phyloP scores from a whole-genome alignment of 495 filamentous ascomycete genomes.

The Penicillium bovifimosum region DNA sequence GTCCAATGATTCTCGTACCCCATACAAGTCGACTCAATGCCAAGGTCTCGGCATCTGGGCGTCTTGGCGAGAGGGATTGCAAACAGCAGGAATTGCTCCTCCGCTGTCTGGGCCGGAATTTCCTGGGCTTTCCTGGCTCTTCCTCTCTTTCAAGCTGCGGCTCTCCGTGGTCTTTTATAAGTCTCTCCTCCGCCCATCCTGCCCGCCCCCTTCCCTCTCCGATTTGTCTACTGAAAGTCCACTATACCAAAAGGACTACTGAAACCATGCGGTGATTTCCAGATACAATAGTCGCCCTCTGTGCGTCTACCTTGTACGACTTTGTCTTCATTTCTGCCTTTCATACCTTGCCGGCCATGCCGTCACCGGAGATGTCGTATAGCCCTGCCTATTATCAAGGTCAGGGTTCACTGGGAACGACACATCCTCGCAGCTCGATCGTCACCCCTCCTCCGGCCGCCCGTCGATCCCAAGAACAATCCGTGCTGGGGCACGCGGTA shows the following conservation, averaged over 20 bases:
- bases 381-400: conserved; percentile 37
- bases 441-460: conserved; percentile 20
- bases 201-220: conserved; percentile 7
- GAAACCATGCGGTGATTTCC: conserved; percentile 38
- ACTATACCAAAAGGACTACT: conserved; percentile 13
- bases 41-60: conserved; percentile 45
- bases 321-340: conserved; percentile 11
- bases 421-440: conserved; percentile 17
- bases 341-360: conserved; percentile 24
- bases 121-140: conserved; percentile 22
- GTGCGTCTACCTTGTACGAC: conserved; percentile 36
- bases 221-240: conserved; percentile 5
- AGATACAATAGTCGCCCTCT: conserved; percentile 26
- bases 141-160: conserved; percentile 16
- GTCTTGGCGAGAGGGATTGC: conserved; percentile 36
- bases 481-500: conserved; percentile 7
- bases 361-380: conserved; percentile 40
- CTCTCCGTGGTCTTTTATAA: conserved; percentile 9
- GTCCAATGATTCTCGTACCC: conserved; percentile 5
- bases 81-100: conserved; percentile 24
- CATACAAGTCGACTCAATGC: conserved; percentile 21
- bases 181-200: conserved; percentile 10
- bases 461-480: conserved; percentile 18
- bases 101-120: conserved; percentile 26
- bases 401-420: conserved; percentile 21